Percentiles rank a stretch among this genome's conserved stretches.
Evolutionary conservation across 176 grass and related monocot species (phyloP).

Genomic region (Ananas comosus): DNA sequence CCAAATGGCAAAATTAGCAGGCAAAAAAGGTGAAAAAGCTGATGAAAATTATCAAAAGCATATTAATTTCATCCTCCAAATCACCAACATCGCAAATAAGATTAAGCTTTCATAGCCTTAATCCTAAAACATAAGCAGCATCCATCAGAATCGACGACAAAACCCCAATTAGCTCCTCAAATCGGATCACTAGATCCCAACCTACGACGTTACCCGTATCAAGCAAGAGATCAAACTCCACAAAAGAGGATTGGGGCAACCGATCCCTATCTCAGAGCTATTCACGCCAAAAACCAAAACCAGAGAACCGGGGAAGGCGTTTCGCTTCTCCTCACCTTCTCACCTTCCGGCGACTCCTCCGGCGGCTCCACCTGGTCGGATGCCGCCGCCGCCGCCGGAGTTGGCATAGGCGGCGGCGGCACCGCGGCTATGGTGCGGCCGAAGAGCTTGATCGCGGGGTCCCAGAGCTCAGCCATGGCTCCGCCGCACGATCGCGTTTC

Average conservation of each 20-base stretch:
- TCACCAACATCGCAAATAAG: no score
- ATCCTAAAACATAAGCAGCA: no score
- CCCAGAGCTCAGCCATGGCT: slow-evolving; percentile 61
- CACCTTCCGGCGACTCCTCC: slow-evolving; percentile 1
- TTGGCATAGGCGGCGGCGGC: slow-evolving; percentile 2
- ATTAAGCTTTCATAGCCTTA: no score
- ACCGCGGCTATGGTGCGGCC: slow-evolving; percentile 51
- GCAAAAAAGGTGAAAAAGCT: no score
- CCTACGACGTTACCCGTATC: neutral
- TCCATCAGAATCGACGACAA: no score
- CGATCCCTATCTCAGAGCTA: neutral
- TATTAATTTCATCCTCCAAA: no score
- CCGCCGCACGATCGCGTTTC: neutral
- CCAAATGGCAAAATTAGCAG: no score
- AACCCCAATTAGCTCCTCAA: no score
- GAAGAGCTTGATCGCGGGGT: slow-evolving; percentile 87
- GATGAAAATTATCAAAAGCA: no score
- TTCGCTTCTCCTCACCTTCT: slow-evolving; percentile 31
- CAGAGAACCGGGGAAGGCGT: neutral
- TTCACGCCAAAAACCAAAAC: neutral
- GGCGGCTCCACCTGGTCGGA: neutral
- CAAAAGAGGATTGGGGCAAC: neutral
- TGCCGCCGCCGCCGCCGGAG: slow-evolving; percentile 12
- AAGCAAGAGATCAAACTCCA: neutral
- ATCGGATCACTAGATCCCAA: neutral